Evolutionary conservation across 495 filamentous ascomycete species (phyloP).

Genomic region (Physcia stellaris): DNA sequence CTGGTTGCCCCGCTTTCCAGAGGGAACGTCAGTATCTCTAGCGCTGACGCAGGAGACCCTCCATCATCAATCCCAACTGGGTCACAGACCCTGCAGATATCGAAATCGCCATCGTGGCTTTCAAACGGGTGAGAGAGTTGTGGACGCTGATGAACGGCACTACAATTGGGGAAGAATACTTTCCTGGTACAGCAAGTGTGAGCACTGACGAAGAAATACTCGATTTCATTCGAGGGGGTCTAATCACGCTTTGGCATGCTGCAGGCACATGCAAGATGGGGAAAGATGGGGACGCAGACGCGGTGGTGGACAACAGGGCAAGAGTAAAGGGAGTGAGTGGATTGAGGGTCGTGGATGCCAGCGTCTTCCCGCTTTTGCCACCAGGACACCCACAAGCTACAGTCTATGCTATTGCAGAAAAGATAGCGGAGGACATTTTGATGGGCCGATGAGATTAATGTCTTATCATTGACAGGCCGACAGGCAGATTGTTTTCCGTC

Average conservation of each 20-base stretch:
- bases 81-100: slow-evolving; percentile 22
- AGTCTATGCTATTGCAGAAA: slow-evolving; percentile 20
- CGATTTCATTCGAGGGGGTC: slow-evolving; percentile 23
- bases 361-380: slow-evolving; percentile 34
- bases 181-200: slow-evolving; percentile 29
- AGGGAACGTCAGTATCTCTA: slow-evolving; percentile 12
- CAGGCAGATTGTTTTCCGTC: too few species aligned
- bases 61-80: slow-evolving; percentile 30
- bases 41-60: slow-evolving; percentile 3
- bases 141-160: slow-evolving; percentile 13
- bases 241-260: slow-evolving; percentile 36
- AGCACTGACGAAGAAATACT: slow-evolving; percentile 32
- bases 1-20: slow-evolving; percentile 29
- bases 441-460: too few species aligned
- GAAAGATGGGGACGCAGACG: slow-evolving; percentile 18
- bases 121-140: slow-evolving; percentile 29
- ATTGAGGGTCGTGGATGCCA: slow-evolving; percentile 38
- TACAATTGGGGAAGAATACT: slow-evolving; percentile 24
- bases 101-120: slow-evolving; percentile 38
- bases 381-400: slow-evolving; percentile 31
- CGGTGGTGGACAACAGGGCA: slow-evolving; percentile 29
- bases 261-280: slow-evolving; percentile 33
- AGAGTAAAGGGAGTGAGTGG: slow-evolving; percentile 25
- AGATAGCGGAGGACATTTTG: neutral
- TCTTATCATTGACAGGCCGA: too few species aligned